Evolutionary conservation across 495 filamentous ascomycete genomes (phyloP), one percentile per base, ranked within the genome.

Genomic region (Halenospora varia): DNA sequence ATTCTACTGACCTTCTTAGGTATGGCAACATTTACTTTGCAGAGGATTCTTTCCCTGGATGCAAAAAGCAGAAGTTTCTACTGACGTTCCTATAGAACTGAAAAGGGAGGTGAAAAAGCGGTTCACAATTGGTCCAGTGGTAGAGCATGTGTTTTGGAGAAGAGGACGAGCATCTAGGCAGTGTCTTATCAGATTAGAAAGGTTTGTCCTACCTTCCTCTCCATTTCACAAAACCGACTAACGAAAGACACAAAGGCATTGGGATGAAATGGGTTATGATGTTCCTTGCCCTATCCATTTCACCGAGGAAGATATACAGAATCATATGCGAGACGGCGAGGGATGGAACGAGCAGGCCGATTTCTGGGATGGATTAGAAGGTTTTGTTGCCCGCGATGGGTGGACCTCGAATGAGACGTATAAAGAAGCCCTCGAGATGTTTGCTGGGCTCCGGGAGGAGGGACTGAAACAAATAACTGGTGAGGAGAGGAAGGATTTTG

Each of bases 281-380:
- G 25, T 17, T 57, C 54, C 54, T 25, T 71, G 63, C 58, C 68
- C 70, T 1, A 66, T 71, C 25, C 17, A 40, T 13, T 67, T 72
- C 41, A 56, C 60, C 1, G 53, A 71, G 50, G 65, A 67, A 24
- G 67, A 66, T 15, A 19, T 67, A 10, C 17, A 64, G 39, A 53
- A 9, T 48, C 68, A 72, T 44, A 39, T 56, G 41, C 40, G 44
- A 48, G 58, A 61, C 26, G 50, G 19, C 41, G 61, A 60, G n/a
- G 61, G 60, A 25, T 65, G 61, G 62, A 65, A 65, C 46, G 62
- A 65, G 44, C 63, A 15, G 15, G 62, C 62, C 8, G 60, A 65
- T n/a, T 53, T 65, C 47, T 65, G 61, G 62, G 62, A 48, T 29
- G 51, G 23, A 53, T 40, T 65, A 53, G 49, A 48, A n/a, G 53